Percentiles rank a stretch among this genome's conserved stretches.
Evolutionary conservation across 345 rosid species (phyloP).

Genomic region (Moringa oleifera): DNA sequence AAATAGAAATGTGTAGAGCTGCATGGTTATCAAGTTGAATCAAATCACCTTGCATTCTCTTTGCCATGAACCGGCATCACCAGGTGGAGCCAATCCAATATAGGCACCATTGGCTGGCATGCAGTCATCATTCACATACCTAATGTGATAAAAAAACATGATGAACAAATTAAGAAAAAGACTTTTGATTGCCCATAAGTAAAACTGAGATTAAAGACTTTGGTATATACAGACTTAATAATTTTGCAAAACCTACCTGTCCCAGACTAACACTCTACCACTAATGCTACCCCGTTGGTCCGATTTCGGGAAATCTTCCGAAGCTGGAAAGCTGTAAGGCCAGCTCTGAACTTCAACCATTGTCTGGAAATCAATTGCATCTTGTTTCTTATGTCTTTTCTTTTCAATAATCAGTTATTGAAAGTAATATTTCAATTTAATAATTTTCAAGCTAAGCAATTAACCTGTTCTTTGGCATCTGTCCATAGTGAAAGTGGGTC

Average conservation of each 20-base stretch:
- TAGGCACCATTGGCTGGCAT: constrained; percentile 53
- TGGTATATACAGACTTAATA: no score
- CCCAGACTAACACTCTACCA: constrained; percentile 47
- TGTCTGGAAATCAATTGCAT: constrained; percentile 24
- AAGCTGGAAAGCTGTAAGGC: constrained; percentile 63
- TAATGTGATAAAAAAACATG: no score
- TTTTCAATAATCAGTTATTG: no score
- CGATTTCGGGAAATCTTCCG: constrained; percentile 43
- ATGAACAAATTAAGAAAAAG: background rate
- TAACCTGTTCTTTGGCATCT: constrained; percentile 58
- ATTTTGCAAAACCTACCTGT: constrained; percentile 16
- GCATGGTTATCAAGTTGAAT: no score
- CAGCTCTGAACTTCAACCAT: constrained; percentile 42
- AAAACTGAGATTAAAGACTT: background rate
- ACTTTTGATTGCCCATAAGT: no score
- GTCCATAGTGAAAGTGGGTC: constrained; percentile 42
- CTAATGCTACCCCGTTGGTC: constrained; percentile 40
- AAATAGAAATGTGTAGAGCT: no score
- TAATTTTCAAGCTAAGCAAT: no score
- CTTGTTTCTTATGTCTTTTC: background rate
- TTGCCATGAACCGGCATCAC: constrained; percentile 86
- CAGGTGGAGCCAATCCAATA: constrained; percentile 74
- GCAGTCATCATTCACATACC: no score
- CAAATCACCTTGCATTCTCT: constrained; percentile 67
- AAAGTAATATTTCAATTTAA: no score